Evolutionary conservation across 1,284 basidiomycete species (phyloP).

Genomic region (Austroboletus novae-zelandiae): DNA sequence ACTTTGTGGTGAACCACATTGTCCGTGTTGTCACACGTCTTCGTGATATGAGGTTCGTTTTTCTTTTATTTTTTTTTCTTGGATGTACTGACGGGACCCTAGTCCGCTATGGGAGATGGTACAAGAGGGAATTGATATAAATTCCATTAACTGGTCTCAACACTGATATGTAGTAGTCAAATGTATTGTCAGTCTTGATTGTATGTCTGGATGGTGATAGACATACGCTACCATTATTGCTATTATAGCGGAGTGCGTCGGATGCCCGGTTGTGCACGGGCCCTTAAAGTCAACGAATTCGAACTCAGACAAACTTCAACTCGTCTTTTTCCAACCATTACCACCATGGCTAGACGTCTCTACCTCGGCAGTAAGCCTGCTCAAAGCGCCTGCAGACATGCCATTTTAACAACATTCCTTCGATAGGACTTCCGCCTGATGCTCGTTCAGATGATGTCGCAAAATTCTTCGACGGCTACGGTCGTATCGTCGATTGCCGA

Average conservation of each 20-base stretch:
- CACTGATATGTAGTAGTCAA: conserved; percentile 36
- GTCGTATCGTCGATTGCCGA: conserved; percentile 84
- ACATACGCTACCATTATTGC: background rate
- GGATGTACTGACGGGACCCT: conserved; percentile 10
- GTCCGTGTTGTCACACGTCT: conserved; percentile 77
- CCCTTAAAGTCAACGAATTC: conserved; percentile 36
- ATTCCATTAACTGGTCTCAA: conserved; percentile 89
- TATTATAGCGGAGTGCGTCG: conserved; percentile 11
- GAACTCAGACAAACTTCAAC: conserved; percentile 35
- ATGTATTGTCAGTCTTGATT: conserved; percentile 3
- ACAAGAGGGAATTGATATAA: conserved; percentile 95
- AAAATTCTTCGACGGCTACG: conserved; percentile 85
- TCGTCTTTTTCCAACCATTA: conserved; percentile 38
- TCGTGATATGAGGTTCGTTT: conserved; percentile 61
- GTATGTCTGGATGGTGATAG: background rate
- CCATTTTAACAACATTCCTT: conserved; percentile 2
- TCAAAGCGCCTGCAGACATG: conserved; percentile 1
- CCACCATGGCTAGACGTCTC: conserved; percentile 76
- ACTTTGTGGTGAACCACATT: conserved; percentile 91
- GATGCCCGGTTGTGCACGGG: conserved; percentile 32
- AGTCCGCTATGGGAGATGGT: conserved; percentile 99
- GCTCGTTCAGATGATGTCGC: conserved; percentile 75
- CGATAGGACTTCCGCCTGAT: conserved; percentile 72
- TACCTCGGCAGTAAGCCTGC: conserved; percentile 73
- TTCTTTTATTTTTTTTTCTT: conserved; percentile 5